Evolutionary conservation across 2,329 filamentous ascomycete species (phyloP).

Genomic region (Hirsutella minnesotensis): DNA sequence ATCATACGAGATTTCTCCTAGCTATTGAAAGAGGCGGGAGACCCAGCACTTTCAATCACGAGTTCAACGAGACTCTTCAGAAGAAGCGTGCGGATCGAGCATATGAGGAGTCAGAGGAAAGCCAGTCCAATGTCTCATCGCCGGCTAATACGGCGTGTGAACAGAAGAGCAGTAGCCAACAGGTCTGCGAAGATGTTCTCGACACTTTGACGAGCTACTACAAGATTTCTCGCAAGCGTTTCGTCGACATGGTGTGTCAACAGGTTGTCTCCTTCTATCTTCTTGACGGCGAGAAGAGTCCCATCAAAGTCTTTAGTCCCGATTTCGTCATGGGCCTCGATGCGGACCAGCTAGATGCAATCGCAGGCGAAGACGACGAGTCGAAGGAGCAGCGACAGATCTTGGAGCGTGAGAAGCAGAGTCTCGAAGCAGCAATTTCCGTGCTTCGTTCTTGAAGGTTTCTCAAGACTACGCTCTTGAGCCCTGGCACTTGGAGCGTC

Average conservation of each 20-base stretch:
- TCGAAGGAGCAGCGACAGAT: constrained; percentile 27
- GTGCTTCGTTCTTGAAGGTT: constrained; percentile 8
- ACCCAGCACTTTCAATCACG: constrained; percentile 38
- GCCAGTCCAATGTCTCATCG: no score
- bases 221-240: constrained; percentile 45
- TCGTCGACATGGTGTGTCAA: constrained; percentile 49
- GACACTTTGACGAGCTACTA: constrained; percentile 52
- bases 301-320: constrained; percentile 39
- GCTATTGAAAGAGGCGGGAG: constrained; percentile 33
- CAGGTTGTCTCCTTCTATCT: constrained; percentile 46
- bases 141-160: no score
- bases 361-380: constrained; percentile 44
- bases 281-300: constrained; percentile 34
- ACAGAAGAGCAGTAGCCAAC: constrained; percentile 12
- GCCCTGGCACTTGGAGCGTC: no score
- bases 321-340: constrained; percentile 36
- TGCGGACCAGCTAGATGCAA: constrained; percentile 34
- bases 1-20: constrained; percentile 39
- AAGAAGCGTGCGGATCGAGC: constrained; percentile 13
- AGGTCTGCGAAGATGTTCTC: constrained; percentile 39
- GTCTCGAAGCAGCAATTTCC: constrained; percentile 23
- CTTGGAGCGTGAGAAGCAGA: constrained; percentile 32
- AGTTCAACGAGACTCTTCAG: constrained; percentile 32
- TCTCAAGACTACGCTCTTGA: constrained; percentile 6
- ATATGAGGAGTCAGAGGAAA: no score